Base-by-base conservation (phyloP, 495 filamentous ascomycete species). In the Podospora anserina region DNA sequence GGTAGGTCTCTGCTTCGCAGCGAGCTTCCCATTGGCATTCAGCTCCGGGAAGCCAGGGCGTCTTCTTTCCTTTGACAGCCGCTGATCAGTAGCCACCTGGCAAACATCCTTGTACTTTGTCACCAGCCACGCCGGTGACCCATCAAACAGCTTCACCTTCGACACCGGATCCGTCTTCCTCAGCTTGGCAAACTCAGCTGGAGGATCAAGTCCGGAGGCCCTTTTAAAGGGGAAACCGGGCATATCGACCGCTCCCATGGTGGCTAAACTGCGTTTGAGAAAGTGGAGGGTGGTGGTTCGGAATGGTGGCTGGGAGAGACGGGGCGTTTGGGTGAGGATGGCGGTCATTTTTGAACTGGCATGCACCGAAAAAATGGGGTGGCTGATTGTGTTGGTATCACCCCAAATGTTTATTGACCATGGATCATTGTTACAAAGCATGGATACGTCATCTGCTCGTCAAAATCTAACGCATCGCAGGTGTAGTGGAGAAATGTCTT, bases 1-100 rank as follows among this genome's bases (percentile, higher is more conserved):
- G 5, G 82, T 84, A 4, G 82, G 79, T 64, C 78, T 76, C 60
- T 75, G 78, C 67, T 83, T 79, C 19, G 70, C 78, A 1, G 81
- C 83, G 6, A 68, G 66, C 66, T 82, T 81, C 2, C 78, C 82
- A 23, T 81, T 73, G 27, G 74, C 66, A 53, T 68, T 70, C 60
- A 84, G 74, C 69, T 84, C 80, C 9, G 82, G 82, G 62, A 83
- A 84, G 1, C 83, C 82, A 3, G 80, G 78, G 7, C 80, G 66
- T 11, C 61, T 75, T 3, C 82, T 75, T 63, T 81, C 72, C 62
- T 81, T 81, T 19, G 80, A 81, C 11, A 82, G 68, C 44, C 78
- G 72, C 23, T 74, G 59, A 53, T 82, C 81, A 3, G 81, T 80
- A 39, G 81, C 74, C 3, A 82, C 81, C 61, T 68, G 69, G 66